Base-by-base conservation (phyloP, 306 rosid species). In the Hippophae rhamnoides region DNA sequence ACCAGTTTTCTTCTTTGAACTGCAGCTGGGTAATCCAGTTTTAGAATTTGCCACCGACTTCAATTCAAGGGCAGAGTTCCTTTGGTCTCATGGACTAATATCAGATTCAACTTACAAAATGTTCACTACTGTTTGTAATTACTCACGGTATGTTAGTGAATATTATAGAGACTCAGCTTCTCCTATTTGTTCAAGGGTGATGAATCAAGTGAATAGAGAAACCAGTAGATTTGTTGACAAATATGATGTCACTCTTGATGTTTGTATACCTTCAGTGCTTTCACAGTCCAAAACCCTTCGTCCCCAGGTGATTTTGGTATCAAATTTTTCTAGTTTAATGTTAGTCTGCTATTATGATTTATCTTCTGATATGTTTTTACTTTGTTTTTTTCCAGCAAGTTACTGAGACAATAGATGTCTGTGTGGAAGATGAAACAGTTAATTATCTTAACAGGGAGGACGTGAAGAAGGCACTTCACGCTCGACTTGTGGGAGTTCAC, bases 391-490 rank as follows among this genome's bases (percentile, higher is more conserved):
- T 44, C 55, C 80, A 92, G 99, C 85, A 88, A 82, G 81, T 74
- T 64, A 62, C 74, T 1, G 88, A 84, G 69, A 71, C 79, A 0
- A 66, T 92, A 53, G 99, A 92, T 74, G 99, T 92, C 25, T 92
- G 99, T 5, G 99, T 92, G 53, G 99, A 92, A 69, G 99, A 92
- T 47, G 87, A 92, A 76, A 81, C 82, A 7, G 84, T 72, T 5
- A 92, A 81, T 63, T 92, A 92, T 68, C 75, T 92, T 56, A 92
- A 92, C 67, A 71, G 95, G 63, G 75, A 62, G 67, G 95, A 88
- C 56, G 99, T 88, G 52, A 89, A 80, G 55, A 82, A 79, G 43
- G 89, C 95, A 9, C 85, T 92, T 54, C 95, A 73, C 47, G 96
- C 99, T 7, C 85, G 74, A 27, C 84, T 92, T 44, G 88, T 92